Base-by-base conservation (phyloP, 192 early-diverging fungal genomes). In the Entomortierella parvispora region DNA sequence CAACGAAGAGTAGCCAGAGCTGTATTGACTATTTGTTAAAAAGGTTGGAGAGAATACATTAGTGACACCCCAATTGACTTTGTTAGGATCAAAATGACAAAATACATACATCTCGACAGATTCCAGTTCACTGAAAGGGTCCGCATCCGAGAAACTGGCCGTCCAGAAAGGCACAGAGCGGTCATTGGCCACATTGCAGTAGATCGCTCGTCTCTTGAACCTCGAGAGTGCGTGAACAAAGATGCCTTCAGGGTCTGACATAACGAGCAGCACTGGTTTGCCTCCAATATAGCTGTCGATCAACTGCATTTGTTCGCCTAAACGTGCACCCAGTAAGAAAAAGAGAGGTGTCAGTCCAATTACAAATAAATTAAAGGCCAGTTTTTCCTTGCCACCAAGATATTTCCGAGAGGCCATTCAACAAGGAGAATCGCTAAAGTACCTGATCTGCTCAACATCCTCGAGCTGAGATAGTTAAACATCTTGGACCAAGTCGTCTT, bases 111-210 rank as follows among this genome's bases (percentile, higher is more conserved):
- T 67, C 18, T 82, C 76, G 18, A 88, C 15, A 14, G 65, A 26
- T 5, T 81, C 68, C 7, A 84, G 37, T 8, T 82, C 61, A n/a
- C 51, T 23, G 46, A 87, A 87, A 17, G 81, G 80, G 62, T 86
- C 67, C 10, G 75, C 71, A 33, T 80, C 78, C 25, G 78, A 63
- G 32, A 89, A 82, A 22, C 83, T 80, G 15, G 86, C 86, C 0
- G 88, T 89, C 88, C 88, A 89, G 54, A 82, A 86, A 22, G 86
- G 88, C 0, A 89, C 88, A n/a, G 77, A 83, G 53, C 82, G 72
- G 52, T 89, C 88, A 48, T 85, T 83, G 0, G 50, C 31, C 14
- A 80, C 61, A 53, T 89, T 89, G 40, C 83, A 83, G 50, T 87
- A 89, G 7, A 83, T 23, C 20, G 65, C 51, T 40, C 74, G 58